Conservation (phyloP, 306 rosid genomes). For the Comarum palustre region DNA sequence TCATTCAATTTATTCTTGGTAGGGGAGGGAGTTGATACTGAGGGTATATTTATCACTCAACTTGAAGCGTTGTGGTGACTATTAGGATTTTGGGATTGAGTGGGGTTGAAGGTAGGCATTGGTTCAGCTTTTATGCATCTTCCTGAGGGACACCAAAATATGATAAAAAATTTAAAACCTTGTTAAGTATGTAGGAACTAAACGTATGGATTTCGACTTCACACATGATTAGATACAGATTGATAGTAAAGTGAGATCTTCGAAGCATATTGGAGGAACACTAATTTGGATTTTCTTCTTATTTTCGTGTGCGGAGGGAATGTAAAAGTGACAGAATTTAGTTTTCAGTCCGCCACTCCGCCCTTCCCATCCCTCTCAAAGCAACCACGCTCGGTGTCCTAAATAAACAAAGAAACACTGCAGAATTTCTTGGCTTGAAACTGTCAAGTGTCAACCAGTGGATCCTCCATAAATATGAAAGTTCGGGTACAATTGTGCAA, state of each 20-base stretch:
- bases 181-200: not conserved
- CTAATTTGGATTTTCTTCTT: not conserved
- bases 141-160: not conserved
- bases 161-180: not conserved
- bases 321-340: not conserved
- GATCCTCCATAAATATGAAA: not conserved
- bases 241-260: not conserved
- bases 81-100: slow-evolving; percentile 23
- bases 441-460: too few species aligned
- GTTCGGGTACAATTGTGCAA: not conserved
- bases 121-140: slow-evolving; percentile 16
- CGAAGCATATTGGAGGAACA: not conserved
- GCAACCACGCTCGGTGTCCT: not conserved
- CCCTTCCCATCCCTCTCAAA: not conserved
- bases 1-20: not conserved
- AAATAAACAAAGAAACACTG: not conserved
- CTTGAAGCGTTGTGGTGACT: not conserved
- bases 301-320: not conserved
- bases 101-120: slow-evolving; percentile 22
- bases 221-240: not conserved
- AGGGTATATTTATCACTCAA: slow-evolving; percentile 11
- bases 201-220: not conserved
- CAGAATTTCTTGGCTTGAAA: not conserved
- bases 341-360: too few species aligned
- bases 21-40: not conserved